A percentile compares a stretch with the other conserved stretches of the same genome.
Evolutionary conservation across 164 flowering plant species (phyloP).

Genomic region (Akebia trifoliata): DNA sequence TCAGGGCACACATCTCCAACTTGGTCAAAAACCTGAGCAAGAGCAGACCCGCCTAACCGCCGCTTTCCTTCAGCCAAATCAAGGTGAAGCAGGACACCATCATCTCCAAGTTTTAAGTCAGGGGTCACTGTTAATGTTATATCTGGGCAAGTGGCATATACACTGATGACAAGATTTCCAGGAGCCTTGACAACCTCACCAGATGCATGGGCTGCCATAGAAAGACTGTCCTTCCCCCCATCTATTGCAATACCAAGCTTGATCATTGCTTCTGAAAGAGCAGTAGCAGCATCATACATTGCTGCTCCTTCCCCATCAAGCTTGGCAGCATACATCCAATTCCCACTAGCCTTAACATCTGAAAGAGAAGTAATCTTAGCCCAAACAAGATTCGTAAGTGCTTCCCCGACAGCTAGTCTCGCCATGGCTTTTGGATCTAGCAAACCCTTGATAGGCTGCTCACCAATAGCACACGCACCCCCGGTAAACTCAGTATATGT

Average conservation of each 20-base stretch:
- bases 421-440: conserved; percentile 93
- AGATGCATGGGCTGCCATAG: conserved; percentile 84
- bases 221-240: conserved; percentile 97
- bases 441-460: conserved; percentile 88
- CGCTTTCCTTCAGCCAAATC: conserved; percentile 84
- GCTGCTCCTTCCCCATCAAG: conserved; percentile 95
- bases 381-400: conserved; percentile 97
- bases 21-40: conserved; percentile 86
- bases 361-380: conserved; percentile 79
- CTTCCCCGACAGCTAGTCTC: conserved; percentile 87
- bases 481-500: conserved; percentile 65
- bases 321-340: conserved; percentile 99
- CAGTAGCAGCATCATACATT: conserved; percentile 91
- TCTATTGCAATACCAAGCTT: conserved; percentile 92
- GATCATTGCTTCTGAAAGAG: conserved; percentile 87
- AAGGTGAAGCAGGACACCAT: conserved; percentile 76
- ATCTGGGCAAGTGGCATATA: conserved; percentile 86
- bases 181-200: conserved; percentile 95
- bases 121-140: conserved; percentile 93
- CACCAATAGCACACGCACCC: conserved; percentile 94
- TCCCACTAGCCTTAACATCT: conserved; percentile 95
- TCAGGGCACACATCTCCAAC: conserved; percentile 86
- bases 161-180: conserved; percentile 88
- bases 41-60: conserved; percentile 92
- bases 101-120: conserved; percentile 75